A percentile compares a stretch with the other conserved stretches of the same genome.
Conservation (phyloP, 805 yeast species). For the Teunomyces cretensis region DNA sequence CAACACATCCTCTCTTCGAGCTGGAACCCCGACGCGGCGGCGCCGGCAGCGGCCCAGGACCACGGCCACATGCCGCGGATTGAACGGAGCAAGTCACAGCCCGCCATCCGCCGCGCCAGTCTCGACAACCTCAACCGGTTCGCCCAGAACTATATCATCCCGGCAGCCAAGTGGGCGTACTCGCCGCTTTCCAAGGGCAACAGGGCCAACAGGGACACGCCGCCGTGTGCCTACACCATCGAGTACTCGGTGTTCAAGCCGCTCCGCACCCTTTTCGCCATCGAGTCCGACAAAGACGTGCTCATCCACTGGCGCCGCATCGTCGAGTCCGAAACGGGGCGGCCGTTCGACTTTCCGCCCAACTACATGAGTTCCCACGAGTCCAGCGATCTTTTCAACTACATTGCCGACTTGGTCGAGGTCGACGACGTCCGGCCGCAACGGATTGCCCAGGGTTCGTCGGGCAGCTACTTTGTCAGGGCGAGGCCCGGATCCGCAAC, state of each 20-base stretch:
- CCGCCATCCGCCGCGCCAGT: constrained; percentile 11
- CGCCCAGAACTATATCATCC: constrained; percentile 20
- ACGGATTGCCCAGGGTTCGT: constrained; percentile 63
- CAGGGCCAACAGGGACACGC: constrained; percentile 5
- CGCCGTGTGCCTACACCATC: constrained; percentile 35
- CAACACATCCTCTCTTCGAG: constrained; percentile 8
- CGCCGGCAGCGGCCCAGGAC: not conserved
- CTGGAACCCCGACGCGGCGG: constrained; percentile 10
- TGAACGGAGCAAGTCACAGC: constrained; percentile 12
- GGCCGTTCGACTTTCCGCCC: constrained; percentile 19
- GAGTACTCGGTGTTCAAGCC: constrained; percentile 57
- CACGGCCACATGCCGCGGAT: constrained; percentile 5
- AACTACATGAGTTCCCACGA: constrained; percentile 20
- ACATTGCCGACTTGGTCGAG: constrained; percentile 48
- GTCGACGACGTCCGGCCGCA: constrained; percentile 43
- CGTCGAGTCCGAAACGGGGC: constrained; percentile 13
- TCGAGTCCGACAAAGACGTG: constrained; percentile 18
- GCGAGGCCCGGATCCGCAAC: too few relatives aligned
- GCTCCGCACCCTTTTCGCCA: constrained; percentile 11
- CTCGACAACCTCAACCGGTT: constrained; percentile 16
- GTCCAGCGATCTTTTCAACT: constrained; percentile 43
- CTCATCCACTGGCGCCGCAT: constrained; percentile 14
- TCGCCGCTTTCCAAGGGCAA: constrained; percentile 16
- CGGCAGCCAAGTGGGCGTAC: constrained; percentile 35
- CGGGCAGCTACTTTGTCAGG: constrained; percentile 64